Evolutionary conservation across 345 rosid genomes (phyloP), one percentile per base, ranked within the genome.

Genomic region (Raphanus raphanistrum): DNA sequence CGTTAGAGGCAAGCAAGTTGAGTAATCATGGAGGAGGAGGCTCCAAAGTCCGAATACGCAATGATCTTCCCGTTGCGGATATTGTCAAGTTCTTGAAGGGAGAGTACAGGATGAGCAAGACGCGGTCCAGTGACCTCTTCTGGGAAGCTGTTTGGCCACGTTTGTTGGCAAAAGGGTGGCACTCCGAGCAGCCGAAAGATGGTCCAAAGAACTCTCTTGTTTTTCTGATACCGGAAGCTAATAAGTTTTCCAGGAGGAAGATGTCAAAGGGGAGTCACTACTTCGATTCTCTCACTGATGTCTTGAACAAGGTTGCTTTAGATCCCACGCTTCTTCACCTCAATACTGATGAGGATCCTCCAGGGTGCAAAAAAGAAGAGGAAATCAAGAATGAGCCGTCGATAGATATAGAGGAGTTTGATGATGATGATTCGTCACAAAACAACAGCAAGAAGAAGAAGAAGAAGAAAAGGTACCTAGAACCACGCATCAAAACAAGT

Each of bases 91-190:
- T 86, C 71, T 84, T 90, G 64, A 90, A 90, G 0, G 97, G 98
- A 61, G 86, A 84, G 64, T 84, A 81, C 73, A 85, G 97, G 76
- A 79, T 93, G 77, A 89, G 98, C 82, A 93, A 93, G 84, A 90
- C 92, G 9, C 71, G 90, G 70, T 89, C 94, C 50, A 84, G 81
- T 72, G 93, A 90, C 82, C 89, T 93, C 73, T 90, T 93, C 80
- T 93, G 95, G 98, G 98, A 93, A 84, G 98, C 97, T 70, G 97
- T 90, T 38, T 93, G 97, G 98, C 98, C 97, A 29, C 93, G 95
- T 48, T 79, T 93, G 63, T 82, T 93, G 75, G 97, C 93, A 63
- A 85, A 90, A 76, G 98, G 97, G 33, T 93, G 98, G 98, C 97
- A 88, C 73, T 93, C 97, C 8, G 94, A 93, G 87, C 88, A 89